Conservation (phyloP, 1,284 basidiomycete species). For the Rhodotorula sp. region DNA sequence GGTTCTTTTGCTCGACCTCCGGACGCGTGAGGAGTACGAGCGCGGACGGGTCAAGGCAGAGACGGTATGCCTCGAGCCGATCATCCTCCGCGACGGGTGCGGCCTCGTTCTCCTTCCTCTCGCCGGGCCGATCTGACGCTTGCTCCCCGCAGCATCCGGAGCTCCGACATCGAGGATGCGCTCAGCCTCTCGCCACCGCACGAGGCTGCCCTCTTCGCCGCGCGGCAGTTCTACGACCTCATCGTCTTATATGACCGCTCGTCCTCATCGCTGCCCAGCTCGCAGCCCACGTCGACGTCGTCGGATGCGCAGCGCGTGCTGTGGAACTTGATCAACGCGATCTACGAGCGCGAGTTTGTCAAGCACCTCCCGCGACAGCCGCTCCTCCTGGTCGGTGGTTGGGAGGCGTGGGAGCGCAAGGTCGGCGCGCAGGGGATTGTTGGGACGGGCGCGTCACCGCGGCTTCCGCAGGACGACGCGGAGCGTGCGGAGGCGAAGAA, state of each 20-base stretch:
- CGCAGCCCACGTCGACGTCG: conserved; percentile 22
- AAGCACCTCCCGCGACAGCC: conserved; percentile 77
- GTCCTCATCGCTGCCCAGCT: conserved; percentile 60
- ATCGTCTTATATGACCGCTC: conserved; percentile 83
- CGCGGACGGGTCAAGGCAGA: conserved; percentile 68
- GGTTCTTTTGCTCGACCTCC: conserved; percentile 77
- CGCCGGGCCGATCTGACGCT: conserved; percentile 6
- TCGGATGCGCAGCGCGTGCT: conserved; percentile 28
- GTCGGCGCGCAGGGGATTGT: conserved; percentile 60
- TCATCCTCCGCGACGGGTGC: conserved; percentile 71
- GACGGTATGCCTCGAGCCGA: conserved; percentile 83
- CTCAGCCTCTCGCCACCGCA: conserved; percentile 69
- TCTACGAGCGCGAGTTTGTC: conserved; percentile 70
- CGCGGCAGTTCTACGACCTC: conserved; percentile 83
- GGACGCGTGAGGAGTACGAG: conserved; percentile 74
- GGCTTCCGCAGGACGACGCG: conserved; percentile 35
- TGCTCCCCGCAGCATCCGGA: conserved; percentile 60
- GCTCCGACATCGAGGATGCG: conserved; percentile 71
- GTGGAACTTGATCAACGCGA: conserved; percentile 61
- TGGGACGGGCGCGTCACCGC: conserved; percentile 50
- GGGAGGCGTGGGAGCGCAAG: conserved; percentile 76
- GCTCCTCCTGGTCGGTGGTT: conserved; percentile 80
- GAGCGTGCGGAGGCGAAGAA: conserved; percentile 25
- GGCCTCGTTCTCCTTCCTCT: conserved; percentile 47
- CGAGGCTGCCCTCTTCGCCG: conserved; percentile 72